These are phyloP conservation scores for Phlebopus sp. DNA, from an alignment of 1,284 basidiomycete genomes.

Conservation along the genomic window DNA sequence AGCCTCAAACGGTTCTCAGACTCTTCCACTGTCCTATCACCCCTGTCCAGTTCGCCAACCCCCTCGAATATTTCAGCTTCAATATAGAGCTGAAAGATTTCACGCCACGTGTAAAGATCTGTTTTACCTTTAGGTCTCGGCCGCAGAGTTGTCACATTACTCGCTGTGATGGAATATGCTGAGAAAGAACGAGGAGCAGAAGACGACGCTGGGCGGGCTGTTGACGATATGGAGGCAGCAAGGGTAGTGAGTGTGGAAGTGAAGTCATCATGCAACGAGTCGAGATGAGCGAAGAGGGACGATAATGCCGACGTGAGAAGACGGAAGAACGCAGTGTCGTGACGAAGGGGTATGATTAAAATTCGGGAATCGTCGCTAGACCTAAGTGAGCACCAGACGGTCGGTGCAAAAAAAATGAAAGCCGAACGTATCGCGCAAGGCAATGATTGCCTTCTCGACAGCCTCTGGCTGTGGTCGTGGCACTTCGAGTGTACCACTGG, in stretches of 20 bases:
- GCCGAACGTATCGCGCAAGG: slow-evolving; percentile 8
- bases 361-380: slow-evolving; percentile 41
- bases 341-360: slow-evolving; percentile 77
- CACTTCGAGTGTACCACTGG: slow-evolving; percentile 9
- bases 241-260: slow-evolving; percentile 58
- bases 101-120: slow-evolving; percentile 91
- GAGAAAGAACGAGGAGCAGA: slow-evolving; percentile 40
- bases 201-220: slow-evolving; percentile 58
- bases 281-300: slow-evolving; percentile 66
- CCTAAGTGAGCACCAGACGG: slow-evolving; percentile 4
- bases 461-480: slow-evolving; percentile 1
- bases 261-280: slow-evolving; percentile 64
- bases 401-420: neutral
- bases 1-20: slow-evolving; percentile 68
- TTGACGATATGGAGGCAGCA: slow-evolving; percentile 55
- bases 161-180: slow-evolving; percentile 42
- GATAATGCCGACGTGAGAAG: slow-evolving; percentile 73
- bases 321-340: slow-evolving; percentile 83
- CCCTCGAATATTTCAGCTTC: slow-evolving; percentile 89
- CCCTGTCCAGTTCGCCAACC: slow-evolving; percentile 66
- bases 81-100: slow-evolving; percentile 87
- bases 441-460: neutral
- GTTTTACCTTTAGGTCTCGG: slow-evolving; percentile 33
- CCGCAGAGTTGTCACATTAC: slow-evolving; percentile 40
- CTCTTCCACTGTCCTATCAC: slow-evolving; percentile 75